Base-by-base conservation (phyloP, 108 stramenopile species). In the Cyclotella baltica region DNA sequence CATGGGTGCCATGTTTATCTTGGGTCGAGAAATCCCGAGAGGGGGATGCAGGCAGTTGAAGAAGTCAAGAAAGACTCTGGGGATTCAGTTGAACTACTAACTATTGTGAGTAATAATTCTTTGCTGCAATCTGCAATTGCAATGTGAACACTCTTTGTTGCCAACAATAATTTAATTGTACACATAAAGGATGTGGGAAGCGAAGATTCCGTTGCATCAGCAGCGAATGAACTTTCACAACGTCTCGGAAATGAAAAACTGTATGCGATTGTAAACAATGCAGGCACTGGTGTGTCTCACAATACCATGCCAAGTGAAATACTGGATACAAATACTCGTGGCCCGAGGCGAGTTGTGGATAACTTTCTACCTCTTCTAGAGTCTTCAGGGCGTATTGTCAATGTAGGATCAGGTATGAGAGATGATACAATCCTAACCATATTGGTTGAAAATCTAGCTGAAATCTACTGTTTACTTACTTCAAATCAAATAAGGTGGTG, bases 201-300 rank as follows among this genome's bases (percentile, higher is more conserved):
- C 30, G 86, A 74, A 13, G 72, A 77, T 18, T 88, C 88, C 20
- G 86, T 91, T 0, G 22, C 56, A 61, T 51, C 76, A 27, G 90
- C 90, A 22, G 88, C 90, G 0, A 38, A 74, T 13, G 31, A 46
- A 11, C 70, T 90, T 33, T 28, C 43, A 3, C 25, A 71, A 56
- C 70, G 55, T 76, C 73, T 81, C 18, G 73, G 74, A 18, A 48
- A 28, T 20, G 63, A 72, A 19, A 74, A 62, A 38, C 62, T 91
- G 15, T 84, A 86, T 64, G 90, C 76, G 13, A 85, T 91, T 52
- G 87, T 91, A 51, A 89, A 89, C 51, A 91, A 91, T 80, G 90
- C 90, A n/a, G 90, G 90, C 31, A 85, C 80, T 29, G 87, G 87
- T 47, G 35, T 84, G 4, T 33, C 62, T 46, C 78, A 75, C 50